phyloP scores from a whole-genome alignment of 352 stramenopile species.

The Globisporangium emineosum region DNA sequence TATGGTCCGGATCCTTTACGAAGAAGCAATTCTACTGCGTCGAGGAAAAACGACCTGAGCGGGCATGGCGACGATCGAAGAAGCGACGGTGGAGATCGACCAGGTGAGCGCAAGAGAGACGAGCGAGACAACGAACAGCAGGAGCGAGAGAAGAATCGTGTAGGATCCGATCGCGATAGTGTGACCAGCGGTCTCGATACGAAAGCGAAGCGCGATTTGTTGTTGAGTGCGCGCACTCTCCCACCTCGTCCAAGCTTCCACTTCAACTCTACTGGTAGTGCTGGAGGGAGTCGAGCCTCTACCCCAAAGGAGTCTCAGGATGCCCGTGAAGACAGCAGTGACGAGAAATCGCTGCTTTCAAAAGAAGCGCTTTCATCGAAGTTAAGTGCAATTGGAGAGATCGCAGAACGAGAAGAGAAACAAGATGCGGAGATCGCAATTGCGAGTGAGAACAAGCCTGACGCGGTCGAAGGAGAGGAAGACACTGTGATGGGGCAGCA shows the following conservation, averaged over 20 bases:
- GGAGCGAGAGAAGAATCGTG: conserved; percentile 22
- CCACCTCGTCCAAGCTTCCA: conserved; percentile 32
- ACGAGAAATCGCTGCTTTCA: background rate
- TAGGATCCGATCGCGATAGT: conserved; percentile 24
- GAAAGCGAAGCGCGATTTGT: conserved; percentile 22
- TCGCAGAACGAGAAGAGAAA: background rate
- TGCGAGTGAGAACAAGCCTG: background rate
- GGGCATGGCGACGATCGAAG: conserved; percentile 26
- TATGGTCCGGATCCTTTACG: conserved; percentile 20
- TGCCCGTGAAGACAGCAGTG: conserved; percentile 2
- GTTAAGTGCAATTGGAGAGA: conserved; percentile 6
- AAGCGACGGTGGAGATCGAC: conserved; percentile 2
- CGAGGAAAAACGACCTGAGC: conserved; percentile 24
- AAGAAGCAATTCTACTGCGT: conserved; percentile 16
- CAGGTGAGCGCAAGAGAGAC: conserved; percentile 11
- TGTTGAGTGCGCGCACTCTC: conserved; percentile 20
- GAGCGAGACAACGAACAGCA: conserved; percentile 24
- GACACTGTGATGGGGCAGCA: background rate
- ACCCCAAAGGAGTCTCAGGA: conserved; percentile 23
- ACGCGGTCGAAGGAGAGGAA: background rate
- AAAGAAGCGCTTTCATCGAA: conserved; percentile 5
- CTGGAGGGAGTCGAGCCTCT: conserved; percentile 23
- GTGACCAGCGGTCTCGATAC: conserved; percentile 14
- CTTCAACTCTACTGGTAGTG: conserved; percentile 14
- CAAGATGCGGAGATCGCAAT: background rate